Evolutionary conservation across 1,284 basidiomycete genomes (phyloP), one percentile per base, ranked within the genome.

Genomic region (Pisolithus thermaeus): DNA sequence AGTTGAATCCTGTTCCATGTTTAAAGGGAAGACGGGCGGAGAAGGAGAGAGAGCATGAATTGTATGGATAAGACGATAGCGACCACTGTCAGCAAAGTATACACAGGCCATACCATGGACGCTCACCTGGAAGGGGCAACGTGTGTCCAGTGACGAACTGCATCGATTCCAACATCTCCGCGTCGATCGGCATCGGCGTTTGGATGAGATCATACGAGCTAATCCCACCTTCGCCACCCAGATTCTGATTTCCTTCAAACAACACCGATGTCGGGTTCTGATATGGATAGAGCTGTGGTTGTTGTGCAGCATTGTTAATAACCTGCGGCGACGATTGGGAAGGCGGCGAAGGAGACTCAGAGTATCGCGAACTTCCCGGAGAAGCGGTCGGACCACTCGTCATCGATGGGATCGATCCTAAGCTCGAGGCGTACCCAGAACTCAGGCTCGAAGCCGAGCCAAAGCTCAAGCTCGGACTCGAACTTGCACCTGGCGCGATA

Each of bases 101-200:
- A 27, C 50, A 5, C 9, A n/a, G 1, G 30, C n/a, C 14, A 6
- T 27, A 4, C 0, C 5, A 22, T 56, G 37, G 7, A 25, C 38
- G n/a, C 77, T 52, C 58, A 81, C 80, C 77, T 61, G 81, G 75
- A 37, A 81, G 55, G 40, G 75, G 73, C 79, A 80, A 84, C 1
- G 70, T 66, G 28, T 73, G 69, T 38, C 81, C 74, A 3, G 75
- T 69, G 58, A 84, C 59, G 22, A 77, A 74, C 56, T 81, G 79
- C 65, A 84, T 79, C 16, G 79, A 80, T 52, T 81, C 76, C 58
- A 86, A 57, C 32, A 86, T 72, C 46, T 83, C 81, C 9, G 71
- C 67, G 55, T 85, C 81, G 56, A 80, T 81, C 3, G 76, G 74
- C 52, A 84, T 66, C 16, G 63, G 41, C 11, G 79, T 71, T 32